Percentiles rank a stretch among this genome's conserved stretches.
Conservation (phyloP, 2,329 filamentous ascomycete genomes). For the Penicillium concentricum region DNA sequence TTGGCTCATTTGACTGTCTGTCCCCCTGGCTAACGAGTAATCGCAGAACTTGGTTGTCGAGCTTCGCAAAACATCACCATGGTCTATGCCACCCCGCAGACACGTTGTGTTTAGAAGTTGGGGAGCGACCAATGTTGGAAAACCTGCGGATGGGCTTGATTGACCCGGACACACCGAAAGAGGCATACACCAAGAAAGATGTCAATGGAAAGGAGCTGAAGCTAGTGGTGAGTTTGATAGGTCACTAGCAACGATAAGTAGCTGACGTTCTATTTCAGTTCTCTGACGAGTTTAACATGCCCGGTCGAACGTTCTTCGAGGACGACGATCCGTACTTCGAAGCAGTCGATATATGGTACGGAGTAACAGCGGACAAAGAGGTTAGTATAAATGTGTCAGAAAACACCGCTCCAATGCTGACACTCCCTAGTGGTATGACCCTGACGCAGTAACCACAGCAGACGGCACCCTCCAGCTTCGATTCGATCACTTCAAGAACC, state of each 20-base stretch:
- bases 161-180: slow-evolving; percentile 65
- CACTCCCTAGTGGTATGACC: slow-evolving; percentile 63
- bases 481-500: slow-evolving; percentile 65
- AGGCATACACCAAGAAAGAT: slow-evolving; percentile 56
- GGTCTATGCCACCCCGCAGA: slow-evolving; percentile 37
- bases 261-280: slow-evolving; percentile 45
- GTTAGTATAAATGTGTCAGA: slow-evolving; percentile 34
- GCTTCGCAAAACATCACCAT: slow-evolving; percentile 31
- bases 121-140: slow-evolving; percentile 53
- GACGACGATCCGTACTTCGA: slow-evolving; percentile 69
- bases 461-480: slow-evolving; percentile 63
- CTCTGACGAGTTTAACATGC: slow-evolving; percentile 69
- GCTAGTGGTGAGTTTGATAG: slow-evolving; percentile 53
- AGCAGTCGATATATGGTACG: slow-evolving; percentile 70
- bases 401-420: slow-evolving; percentile 5
- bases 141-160: slow-evolving; percentile 63
- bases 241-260: too few relatives aligned
- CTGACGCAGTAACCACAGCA: slow-evolving; percentile 62
- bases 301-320: slow-evolving; percentile 68
- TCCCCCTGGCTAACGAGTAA: neutral
- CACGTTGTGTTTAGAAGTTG: slow-evolving; percentile 52
- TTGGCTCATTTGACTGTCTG: neutral
- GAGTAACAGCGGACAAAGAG: slow-evolving; percentile 68
- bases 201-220: slow-evolving; percentile 61
- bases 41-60: slow-evolving; percentile 58